phyloP scores from a whole-genome alignment of 2,329 filamentous ascomycete genomes.

The Trichoderma sp. region DNA sequence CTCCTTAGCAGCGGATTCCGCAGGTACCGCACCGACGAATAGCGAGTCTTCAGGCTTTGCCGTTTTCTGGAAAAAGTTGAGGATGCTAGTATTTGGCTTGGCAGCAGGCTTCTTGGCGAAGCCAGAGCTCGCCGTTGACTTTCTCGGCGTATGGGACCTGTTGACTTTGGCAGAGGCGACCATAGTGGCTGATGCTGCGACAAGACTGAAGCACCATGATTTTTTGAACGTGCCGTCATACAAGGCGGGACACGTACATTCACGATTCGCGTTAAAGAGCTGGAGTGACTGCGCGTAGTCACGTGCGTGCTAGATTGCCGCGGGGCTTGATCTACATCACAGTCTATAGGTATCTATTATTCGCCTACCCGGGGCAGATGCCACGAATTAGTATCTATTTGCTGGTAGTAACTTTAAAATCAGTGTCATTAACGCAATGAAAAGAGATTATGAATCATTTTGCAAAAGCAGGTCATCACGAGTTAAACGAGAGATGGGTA shows the following conservation, averaged over 20 bases:
- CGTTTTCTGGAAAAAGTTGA: slow-evolving; percentile 76
- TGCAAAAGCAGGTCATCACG: not conserved
- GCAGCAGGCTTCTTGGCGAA: slow-evolving; percentile 42
- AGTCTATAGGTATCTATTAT: not conserved
- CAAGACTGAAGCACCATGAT: not conserved
- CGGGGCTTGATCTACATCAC: not conserved
- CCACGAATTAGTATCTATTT: not conserved
- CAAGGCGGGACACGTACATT: slow-evolving; percentile 6
- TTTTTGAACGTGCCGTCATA: not conserved
- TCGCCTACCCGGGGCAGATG: not conserved
- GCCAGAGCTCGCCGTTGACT: slow-evolving; percentile 34
- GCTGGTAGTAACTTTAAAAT: too few species aligned
- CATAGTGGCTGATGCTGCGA: slow-evolving; percentile 36
- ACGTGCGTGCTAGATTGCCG: not conserved
- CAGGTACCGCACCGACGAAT: slow-evolving; percentile 50
- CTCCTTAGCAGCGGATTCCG: slow-evolving; percentile 33
- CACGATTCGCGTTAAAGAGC: slow-evolving; percentile 8
- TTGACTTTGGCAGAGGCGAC: slow-evolving; percentile 42
- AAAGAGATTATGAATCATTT: not conserved
- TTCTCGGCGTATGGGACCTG: slow-evolving; percentile 42
- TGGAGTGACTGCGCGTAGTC: slow-evolving; percentile 11
- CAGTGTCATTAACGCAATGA: too few species aligned
- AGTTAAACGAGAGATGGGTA: not conserved
- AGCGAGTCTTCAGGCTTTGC: slow-evolving; percentile 62
- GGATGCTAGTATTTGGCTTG: slow-evolving; percentile 65